Conservation (phyloP, 169 alveolate species). For the Plasmodium gonderi region DNA sequence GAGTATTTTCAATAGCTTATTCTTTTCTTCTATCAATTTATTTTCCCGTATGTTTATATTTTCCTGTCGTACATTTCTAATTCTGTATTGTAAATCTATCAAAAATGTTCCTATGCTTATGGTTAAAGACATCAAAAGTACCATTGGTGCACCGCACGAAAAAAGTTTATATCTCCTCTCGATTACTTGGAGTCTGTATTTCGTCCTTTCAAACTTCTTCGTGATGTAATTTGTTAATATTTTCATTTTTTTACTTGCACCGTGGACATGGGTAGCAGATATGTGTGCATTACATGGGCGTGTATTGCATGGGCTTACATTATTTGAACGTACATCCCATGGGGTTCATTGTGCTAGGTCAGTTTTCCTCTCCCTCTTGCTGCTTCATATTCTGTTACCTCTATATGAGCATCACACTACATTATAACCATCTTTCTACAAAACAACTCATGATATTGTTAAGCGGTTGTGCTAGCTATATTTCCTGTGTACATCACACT, state of each 20-base stretch:
- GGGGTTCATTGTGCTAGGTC: neutral
- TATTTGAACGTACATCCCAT: too few species aligned
- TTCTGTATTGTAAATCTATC: conserved; percentile 60
- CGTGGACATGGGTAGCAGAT: neutral
- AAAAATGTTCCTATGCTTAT: conserved; percentile 59
- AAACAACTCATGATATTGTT: neutral
- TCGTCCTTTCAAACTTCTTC: conserved; percentile 39
- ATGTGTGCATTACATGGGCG: neutral
- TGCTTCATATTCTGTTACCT: neutral
- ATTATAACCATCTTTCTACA: neutral
- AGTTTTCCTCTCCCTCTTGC: neutral
- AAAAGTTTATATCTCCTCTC: conserved; percentile 68
- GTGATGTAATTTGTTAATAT: conserved; percentile 9
- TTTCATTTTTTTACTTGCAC: conserved; percentile 23
- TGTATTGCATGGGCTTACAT: neutral
- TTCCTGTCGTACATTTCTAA: conserved; percentile 44
- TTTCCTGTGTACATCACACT: neutral
- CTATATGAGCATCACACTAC: neutral
- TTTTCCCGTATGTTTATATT: conserved; percentile 70
- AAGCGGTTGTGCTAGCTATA: neutral
- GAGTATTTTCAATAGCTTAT: conserved; percentile 54
- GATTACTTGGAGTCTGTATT: conserved; percentile 54
- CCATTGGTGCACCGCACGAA: conserved; percentile 66
- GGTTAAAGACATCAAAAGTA: conserved; percentile 54
- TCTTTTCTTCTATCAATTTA: conserved; percentile 56